Evolutionary conservation across 352 stramenopile genomes (phyloP).

Genomic region (Elongisporangium undulatum): DNA sequence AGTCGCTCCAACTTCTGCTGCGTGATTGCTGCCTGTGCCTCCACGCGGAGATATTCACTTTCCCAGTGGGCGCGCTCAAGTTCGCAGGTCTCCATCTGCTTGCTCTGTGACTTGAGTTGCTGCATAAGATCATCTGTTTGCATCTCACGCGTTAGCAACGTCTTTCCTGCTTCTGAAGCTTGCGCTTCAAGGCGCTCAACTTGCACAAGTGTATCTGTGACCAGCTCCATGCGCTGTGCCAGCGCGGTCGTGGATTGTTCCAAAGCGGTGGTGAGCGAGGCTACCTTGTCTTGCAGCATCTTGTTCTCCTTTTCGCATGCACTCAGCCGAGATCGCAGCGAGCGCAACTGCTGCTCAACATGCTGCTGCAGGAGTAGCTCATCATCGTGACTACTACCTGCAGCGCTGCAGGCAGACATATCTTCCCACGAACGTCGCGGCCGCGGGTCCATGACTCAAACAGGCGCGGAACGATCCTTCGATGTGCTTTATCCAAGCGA

Average conservation of each 20-base stretch:
- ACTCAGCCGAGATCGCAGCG: slow-evolving; percentile 23
- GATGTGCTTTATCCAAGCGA: too few species aligned
- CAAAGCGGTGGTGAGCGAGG: slow-evolving; percentile 32
- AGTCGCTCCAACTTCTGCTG: slow-evolving; percentile 12
- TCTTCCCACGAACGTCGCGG: background rate
- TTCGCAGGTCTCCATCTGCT: slow-evolving; percentile 20
- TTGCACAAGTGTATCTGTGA: slow-evolving; percentile 33
- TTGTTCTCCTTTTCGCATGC: slow-evolving; percentile 28
- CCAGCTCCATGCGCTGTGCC: slow-evolving; percentile 48
- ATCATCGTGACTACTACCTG: slow-evolving; percentile 8
- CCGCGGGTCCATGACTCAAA: background rate
- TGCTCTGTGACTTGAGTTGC: slow-evolving; percentile 10
- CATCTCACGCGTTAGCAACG: slow-evolving; percentile 59
- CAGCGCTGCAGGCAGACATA: background rate
- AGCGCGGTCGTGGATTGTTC: slow-evolving; percentile 55
- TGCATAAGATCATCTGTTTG: slow-evolving; percentile 45
- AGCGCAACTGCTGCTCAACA: slow-evolving; percentile 27
- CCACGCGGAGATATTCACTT: slow-evolving; percentile 28
- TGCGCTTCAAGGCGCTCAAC: slow-evolving; percentile 36
- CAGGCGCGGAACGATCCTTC: background rate
- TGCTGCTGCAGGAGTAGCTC: slow-evolving; percentile 20
- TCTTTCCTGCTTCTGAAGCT: slow-evolving; percentile 36
- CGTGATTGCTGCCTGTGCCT: slow-evolving; percentile 19
- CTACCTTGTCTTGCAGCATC: slow-evolving; percentile 31
- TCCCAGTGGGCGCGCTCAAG: slow-evolving; percentile 51